Evolutionary conservation across 805 yeast species (phyloP).

Genomic region (Myxozyma melibiosi): DNA sequence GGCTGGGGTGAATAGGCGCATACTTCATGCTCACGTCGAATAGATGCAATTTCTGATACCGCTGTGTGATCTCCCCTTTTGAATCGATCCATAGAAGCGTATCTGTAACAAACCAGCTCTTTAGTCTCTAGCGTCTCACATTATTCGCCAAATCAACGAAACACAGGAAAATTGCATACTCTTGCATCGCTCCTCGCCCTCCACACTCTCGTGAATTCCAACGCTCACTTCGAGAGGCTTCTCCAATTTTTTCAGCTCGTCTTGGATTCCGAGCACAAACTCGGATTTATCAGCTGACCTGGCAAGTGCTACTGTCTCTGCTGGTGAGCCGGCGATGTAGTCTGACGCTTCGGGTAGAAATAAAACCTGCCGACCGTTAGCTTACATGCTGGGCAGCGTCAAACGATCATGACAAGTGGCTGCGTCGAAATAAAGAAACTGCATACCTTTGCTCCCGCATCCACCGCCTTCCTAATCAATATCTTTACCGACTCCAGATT

Average conservation of each 20-base stretch:
- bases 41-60: slow-evolving; percentile 84
- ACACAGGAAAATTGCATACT: slow-evolving; percentile 39
- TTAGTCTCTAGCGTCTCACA: not conserved
- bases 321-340: slow-evolving; percentile 71
- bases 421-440: not conserved
- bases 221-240: slow-evolving; percentile 64
- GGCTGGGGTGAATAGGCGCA: not conserved
- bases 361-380: slow-evolving; percentile 39
- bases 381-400: no score
- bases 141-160: not conserved
- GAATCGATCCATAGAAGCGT: slow-evolving; percentile 70
- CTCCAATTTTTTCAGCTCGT: slow-evolving; percentile 49
- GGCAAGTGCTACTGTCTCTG: slow-evolving; percentile 66
- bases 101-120: slow-evolving; percentile 40
- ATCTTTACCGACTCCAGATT: slow-evolving; percentile 63
- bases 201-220: slow-evolving; percentile 84
- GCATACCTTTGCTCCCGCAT: slow-evolving; percentile 56
- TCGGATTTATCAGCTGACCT: slow-evolving; percentile 47
- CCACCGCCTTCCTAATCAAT: slow-evolving; percentile 66
- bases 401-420: no score
- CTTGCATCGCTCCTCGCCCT: slow-evolving; percentile 52
- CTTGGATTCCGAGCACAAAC: slow-evolving; percentile 50
- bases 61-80: slow-evolving; percentile 62
- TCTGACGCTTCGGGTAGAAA: slow-evolving; percentile 95
- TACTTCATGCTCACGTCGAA: slow-evolving; percentile 77